phyloP scores from a whole-genome alignment of 164 flowering plant genomes.

The Magnolia kwangsiensis region DNA sequence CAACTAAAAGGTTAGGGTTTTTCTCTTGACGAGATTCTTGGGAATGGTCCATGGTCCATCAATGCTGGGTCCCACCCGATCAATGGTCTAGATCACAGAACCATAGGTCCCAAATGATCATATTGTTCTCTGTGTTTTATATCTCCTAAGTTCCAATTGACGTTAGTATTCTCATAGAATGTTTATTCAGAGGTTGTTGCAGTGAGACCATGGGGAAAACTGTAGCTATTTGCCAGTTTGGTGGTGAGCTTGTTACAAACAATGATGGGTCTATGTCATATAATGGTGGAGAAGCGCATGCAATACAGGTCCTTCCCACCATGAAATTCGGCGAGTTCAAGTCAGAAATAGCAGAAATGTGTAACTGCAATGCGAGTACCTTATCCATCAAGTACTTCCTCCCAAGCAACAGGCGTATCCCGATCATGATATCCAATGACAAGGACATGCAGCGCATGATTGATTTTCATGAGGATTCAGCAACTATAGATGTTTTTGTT shows the following conservation, averaged over 20 bases:
- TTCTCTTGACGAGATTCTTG: not conserved
- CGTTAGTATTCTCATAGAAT: not conserved
- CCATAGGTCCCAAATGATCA: not conserved
- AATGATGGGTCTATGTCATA: conserved; percentile 66
- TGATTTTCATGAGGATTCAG: conserved; percentile 51
- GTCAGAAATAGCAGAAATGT: conserved; percentile 58
- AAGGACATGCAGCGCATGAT: conserved; percentile 70
- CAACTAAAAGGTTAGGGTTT: not conserved
- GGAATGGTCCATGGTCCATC: not conserved
- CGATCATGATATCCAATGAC: conserved; percentile 53
- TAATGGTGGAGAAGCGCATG: conserved; percentile 78
- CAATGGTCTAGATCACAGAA: too few relatives aligned
- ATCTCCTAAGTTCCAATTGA: not conserved
- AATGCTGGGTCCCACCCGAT: too few relatives aligned
- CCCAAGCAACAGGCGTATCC: conserved; percentile 63
- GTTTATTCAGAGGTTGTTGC: not conserved
- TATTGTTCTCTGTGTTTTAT: not conserved
- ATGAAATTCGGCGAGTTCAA: conserved; percentile 58
- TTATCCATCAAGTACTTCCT: conserved; percentile 72
- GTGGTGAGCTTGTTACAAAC: conserved; percentile 59
- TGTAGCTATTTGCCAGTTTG: conserved; percentile 37
- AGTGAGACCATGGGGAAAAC: conserved; percentile 1
- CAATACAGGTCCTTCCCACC: conserved; percentile 48
- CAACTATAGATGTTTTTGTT: conserved; percentile 62
- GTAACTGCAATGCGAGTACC: conserved; percentile 36